phyloP scores from a whole-genome alignment of 2,329 filamentous ascomycete genomes.

The Nigrospora osmanthi region DNA sequence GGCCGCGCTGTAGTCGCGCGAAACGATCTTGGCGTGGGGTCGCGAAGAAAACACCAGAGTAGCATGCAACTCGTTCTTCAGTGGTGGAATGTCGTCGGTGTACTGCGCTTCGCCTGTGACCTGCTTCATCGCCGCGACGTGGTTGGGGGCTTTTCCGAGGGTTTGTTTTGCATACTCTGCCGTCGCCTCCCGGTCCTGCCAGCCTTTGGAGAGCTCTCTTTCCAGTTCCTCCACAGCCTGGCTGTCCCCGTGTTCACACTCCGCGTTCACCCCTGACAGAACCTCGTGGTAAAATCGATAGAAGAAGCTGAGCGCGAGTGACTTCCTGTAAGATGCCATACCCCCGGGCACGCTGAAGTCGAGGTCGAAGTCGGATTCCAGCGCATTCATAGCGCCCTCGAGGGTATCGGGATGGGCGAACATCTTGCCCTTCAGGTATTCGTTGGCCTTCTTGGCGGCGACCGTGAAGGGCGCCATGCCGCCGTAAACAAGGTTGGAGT shows the following conservation, averaged over 20 bases:
- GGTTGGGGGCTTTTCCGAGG: slow-evolving; percentile 77
- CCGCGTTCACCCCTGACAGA: slow-evolving; percentile 50
- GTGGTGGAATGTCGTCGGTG: slow-evolving; percentile 83
- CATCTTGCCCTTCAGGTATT: slow-evolving; percentile 67
- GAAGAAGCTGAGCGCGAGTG: slow-evolving; percentile 87
- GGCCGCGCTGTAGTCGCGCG: slow-evolving; percentile 67
- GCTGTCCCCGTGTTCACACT: slow-evolving; percentile 46
- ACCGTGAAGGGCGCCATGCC: slow-evolving; percentile 92
- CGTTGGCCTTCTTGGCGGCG: slow-evolving; percentile 71
- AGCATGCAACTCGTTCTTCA: slow-evolving; percentile 83
- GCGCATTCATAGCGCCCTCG: slow-evolving; percentile 79
- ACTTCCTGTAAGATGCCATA: slow-evolving; percentile 94
- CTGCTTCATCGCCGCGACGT: slow-evolving; percentile 89
- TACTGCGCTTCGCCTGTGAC: slow-evolving; percentile 92
- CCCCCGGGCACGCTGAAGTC: slow-evolving; percentile 88
- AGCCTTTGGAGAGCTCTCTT: slow-evolving; percentile 70
- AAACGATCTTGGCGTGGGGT: slow-evolving; percentile 76
- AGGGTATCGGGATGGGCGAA: slow-evolving; percentile 76
- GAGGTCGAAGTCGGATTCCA: slow-evolving; percentile 86
- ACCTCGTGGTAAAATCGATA: slow-evolving; percentile 95
- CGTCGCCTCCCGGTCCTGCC: slow-evolving; percentile 69
- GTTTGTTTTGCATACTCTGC: slow-evolving; percentile 74
- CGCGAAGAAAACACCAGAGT: slow-evolving; percentile 84
- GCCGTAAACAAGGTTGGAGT: slow-evolving; percentile 79
- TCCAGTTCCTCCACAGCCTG: slow-evolving; percentile 82